Base-by-base conservation (phyloP, 1,139 yeast species). In the Diutina ranongensis region DNA sequence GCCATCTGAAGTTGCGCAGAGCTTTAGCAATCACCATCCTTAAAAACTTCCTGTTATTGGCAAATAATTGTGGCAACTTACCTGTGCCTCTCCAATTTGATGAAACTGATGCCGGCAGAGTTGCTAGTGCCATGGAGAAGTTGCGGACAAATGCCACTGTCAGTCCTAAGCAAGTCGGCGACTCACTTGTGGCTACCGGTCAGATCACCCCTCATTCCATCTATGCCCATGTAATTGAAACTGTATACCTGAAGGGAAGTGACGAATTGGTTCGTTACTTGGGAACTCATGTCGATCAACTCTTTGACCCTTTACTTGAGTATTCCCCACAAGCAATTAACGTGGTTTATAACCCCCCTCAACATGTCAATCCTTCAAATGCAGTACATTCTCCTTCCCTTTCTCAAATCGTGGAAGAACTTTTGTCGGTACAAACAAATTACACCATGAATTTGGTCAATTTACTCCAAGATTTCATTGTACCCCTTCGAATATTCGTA, bases 251-350 rank as follows among this genome's bases (percentile, higher is more conserved):
- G n/a, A 22, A 81, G 45, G 66, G 72, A 28, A 88, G 87, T 58
- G 87, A 89, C 55, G 76, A 71, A 49, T 60, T 89, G 28, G 96
- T 88, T 0, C 80, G 72, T 50, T 59, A 82, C 40, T 62, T 89
- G 22, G 97, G 97, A 0, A 81, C 80, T 44, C 97, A 89, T 60
- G 65, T 87, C 45, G 96, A 88, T 52, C 94, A 84, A 54, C 63
- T 89, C 36, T 89, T 89, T 61, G 95, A 89, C 56, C 96, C 97
- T 0, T 63, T 88, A 46, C 72, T 86, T 8, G 97, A 89, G 59
- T 89, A 89, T 59, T 84, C 94, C 0, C 97, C 97, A 0, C 96
- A 89, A 59, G 78, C 80, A 34, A 76, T 94, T 45, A 88, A 83
- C 50, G 70, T 74, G 46, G 67, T 74, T 1, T 89, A 89, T 56